These are phyloP conservation scores for Paulownia fortunei DNA, from an alignment of 257 asterid genomes.

Conservation along the genomic window DNA sequence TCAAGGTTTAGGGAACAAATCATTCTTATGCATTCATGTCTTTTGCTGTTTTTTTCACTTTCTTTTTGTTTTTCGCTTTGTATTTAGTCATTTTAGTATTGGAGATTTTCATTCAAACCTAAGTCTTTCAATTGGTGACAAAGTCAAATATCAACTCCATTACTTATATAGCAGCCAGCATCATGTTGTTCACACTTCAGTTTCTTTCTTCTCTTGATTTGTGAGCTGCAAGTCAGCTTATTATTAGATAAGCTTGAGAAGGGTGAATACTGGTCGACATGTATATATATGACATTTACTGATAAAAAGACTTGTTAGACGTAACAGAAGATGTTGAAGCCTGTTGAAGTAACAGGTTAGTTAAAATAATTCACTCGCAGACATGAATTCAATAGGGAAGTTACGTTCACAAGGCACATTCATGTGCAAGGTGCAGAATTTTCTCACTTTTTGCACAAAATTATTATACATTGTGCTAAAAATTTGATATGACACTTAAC, in stretches of 20 bases:
- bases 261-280: neutral
- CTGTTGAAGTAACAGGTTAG: neutral
- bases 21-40: conserved; percentile 31
- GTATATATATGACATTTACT: no score
- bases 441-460: neutral
- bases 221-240: neutral
- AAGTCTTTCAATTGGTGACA: conserved; percentile 24
- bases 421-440: neutral
- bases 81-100: conserved; percentile 28
- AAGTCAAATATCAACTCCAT: conserved; percentile 30
- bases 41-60: conserved; percentile 5
- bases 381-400: neutral
- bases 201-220: neutral
- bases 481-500: neutral
- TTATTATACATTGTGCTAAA: neutral
- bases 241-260: neutral
- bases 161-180: conserved; percentile 12
- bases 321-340: neutral
- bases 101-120: neutral
- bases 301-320: neutral
- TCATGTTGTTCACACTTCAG: neutral
- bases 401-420: neutral
- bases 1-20: conserved; percentile 21
- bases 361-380: neutral
- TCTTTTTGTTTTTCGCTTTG: neutral